Evolutionary conservation across 805 yeast genomes (phyloP).

Genomic region (Hyphopichia homilentoma): DNA sequence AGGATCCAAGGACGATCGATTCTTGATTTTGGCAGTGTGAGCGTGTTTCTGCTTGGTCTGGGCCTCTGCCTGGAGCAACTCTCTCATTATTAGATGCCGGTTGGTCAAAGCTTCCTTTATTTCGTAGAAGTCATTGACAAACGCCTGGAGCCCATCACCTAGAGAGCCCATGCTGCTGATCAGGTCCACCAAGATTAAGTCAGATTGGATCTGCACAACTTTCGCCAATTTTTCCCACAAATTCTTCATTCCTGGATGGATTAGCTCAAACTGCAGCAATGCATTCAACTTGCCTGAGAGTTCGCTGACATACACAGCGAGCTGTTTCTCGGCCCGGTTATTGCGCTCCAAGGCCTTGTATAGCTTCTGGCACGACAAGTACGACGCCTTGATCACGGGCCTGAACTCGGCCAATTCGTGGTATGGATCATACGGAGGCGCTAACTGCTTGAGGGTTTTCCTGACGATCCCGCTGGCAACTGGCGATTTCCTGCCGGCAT

Average conservation of each 20-base stretch:
- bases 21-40: conserved; percentile 67
- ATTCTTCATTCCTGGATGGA: conserved; percentile 66
- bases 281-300: conserved; percentile 38
- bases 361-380: conserved; percentile 55
- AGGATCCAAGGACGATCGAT: conserved; percentile 75
- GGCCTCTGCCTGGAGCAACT: conserved; percentile 73
- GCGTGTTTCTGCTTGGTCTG: conserved; percentile 67
- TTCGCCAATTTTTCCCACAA: conserved; percentile 80
- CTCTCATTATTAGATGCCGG: conserved; percentile 90
- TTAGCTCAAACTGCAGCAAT: conserved; percentile 39
- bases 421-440: conserved; percentile 87
- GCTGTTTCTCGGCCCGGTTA: conserved; percentile 55
- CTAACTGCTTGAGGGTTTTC: conserved; percentile 85
- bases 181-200: conserved; percentile 67
- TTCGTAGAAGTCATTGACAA: conserved; percentile 73
- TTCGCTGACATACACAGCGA: conserved; percentile 46
- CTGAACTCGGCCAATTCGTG: conserved; percentile 78
- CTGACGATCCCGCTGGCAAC: conserved; percentile 84
- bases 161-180: conserved; percentile 69
- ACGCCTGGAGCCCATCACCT: conserved; percentile 67
- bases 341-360: conserved; percentile 49
- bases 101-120: conserved; percentile 92
- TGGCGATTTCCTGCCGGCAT: conserved; percentile 50
- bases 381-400: conserved; percentile 78
- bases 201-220: conserved; percentile 67